Evolutionary conservation across 2,329 filamentous ascomycete species (phyloP), one percentile per base, ranked within the genome.

Genomic region (Myriangium duriaei): DNA sequence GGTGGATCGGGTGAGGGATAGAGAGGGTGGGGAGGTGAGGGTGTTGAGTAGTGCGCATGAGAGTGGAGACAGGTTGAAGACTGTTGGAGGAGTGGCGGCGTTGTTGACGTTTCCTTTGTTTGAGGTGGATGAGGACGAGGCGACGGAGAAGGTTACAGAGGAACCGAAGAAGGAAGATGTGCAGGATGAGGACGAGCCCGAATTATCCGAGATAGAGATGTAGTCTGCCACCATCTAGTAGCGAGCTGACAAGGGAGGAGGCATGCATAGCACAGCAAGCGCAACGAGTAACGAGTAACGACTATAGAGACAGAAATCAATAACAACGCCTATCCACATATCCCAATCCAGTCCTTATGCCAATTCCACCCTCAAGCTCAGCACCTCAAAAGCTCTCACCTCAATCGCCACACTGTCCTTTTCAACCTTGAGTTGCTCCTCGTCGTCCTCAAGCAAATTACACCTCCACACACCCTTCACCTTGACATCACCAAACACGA

Each of bases 1-100:
- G 32, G 87, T 96, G 3, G 88, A 96, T 56, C 79, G 78, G 45
- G 88, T 96, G n/a, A 76, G 78, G 47, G 77, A 77, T 37, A 63
- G 67, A 3, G 79, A 85, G 46, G 91, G 88, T 4, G 91, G 88
- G 1, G 86, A 95, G 47, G 83, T 85, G 1, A 69, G 83, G 38
- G 74, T 96, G n/a, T 62, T 96, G 17, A 96, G 88, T 58, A 87
- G 82, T 51, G 81, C 92, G 52, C 88, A 96, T 58, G 88, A 95
- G 64, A 95, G 87, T 56, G 91, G 91, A 1, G 80, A 81, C 62
- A 69, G 86, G 42, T 61, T 98, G 11, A 83, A 87, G 47, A 81
- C 78, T 10, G 58, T 96, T 43, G 87, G 91, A 1, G 82, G 86
- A 12, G 80, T 98, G 44, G 91, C 88, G 11, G 86, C 86, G 1